Conservation (phyloP, 176 grass and related monocot species). For the Saccharum spontaneum region DNA sequence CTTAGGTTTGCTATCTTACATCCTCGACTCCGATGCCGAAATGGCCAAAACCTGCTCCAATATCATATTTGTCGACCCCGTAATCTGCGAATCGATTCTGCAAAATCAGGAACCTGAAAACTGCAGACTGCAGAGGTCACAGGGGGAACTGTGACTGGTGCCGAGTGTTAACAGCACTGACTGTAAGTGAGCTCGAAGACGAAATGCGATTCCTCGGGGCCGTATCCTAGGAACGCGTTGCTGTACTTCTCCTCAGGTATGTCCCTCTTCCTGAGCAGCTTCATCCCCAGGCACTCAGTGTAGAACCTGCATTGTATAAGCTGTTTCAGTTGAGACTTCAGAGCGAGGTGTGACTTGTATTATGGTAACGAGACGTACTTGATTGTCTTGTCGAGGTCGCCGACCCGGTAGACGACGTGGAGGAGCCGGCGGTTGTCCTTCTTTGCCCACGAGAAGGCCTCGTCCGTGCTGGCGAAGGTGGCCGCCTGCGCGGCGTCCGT, state of each 20-base stretch:
- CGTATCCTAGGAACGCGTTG: slow-evolving; percentile 90
- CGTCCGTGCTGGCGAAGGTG: slow-evolving; percentile 51
- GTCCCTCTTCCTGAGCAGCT: slow-evolving; percentile 83
- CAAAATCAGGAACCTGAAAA: neutral
- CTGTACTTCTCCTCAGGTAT: slow-evolving; percentile 82
- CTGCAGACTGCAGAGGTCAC: neutral
- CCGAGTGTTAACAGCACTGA: slow-evolving; percentile 20
- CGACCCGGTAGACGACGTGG: slow-evolving; percentile 90
- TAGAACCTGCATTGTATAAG: slow-evolving; percentile 60
- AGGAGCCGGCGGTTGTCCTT: slow-evolving; percentile 74
- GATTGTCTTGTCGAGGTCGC: slow-evolving; percentile 81
- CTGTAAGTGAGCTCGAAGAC: slow-evolving; percentile 85
- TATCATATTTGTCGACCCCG: slow-evolving; percentile 74
- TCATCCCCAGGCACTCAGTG: slow-evolving; percentile 91
- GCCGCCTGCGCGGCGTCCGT: slow-evolving; percentile 54
- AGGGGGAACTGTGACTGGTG: no score
- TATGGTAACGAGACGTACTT: slow-evolving; percentile 32
- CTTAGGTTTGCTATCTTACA: slow-evolving; percentile 29
- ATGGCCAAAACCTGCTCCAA: slow-evolving; percentile 70
- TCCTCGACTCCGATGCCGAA: slow-evolving; percentile 81
- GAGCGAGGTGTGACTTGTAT: no score
- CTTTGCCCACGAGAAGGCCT: slow-evolving; percentile 70
- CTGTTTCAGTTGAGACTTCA: no score
- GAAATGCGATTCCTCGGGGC: slow-evolving; percentile 81
- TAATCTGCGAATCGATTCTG: slow-evolving; percentile 54